phyloP scores from a whole-genome alignment of 768 basidiomycete genomes.

The Mycena epipterygia region DNA sequence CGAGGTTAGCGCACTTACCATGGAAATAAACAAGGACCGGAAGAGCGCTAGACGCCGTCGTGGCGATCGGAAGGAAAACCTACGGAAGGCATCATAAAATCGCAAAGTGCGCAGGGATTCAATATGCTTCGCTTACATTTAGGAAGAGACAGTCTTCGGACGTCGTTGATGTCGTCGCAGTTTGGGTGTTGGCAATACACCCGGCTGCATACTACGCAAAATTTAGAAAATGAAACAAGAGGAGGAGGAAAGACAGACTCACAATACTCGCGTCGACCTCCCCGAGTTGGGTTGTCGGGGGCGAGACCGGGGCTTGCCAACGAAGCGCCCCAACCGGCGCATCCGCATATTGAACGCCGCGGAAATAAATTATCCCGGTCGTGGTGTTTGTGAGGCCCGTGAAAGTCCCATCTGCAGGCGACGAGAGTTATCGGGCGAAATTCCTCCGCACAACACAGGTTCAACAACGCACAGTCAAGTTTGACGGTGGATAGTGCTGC shows the following conservation, averaged over 20 bases:
- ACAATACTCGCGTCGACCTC: slow-evolving; percentile 52
- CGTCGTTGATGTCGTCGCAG: slow-evolving; percentile 41
- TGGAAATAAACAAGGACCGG: slow-evolving; percentile 59
- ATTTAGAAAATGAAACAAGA: too few species aligned
- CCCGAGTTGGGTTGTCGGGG: slow-evolving; percentile 52
- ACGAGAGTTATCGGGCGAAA: too few species aligned
- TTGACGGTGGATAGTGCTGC: slow-evolving; percentile 29
- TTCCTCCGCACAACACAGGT: not conserved
- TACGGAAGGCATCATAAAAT: not conserved
- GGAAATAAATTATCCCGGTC: slow-evolving; percentile 51
- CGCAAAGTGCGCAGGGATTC: not conserved
- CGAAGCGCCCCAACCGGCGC: slow-evolving; percentile 57
- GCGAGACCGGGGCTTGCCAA: slow-evolving; percentile 55
- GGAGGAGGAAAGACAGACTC: not conserved
- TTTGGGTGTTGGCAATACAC: slow-evolving; percentile 52
- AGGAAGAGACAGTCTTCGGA: slow-evolving; percentile 61
- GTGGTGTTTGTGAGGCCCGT: slow-evolving; percentile 46
- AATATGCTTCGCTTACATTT: slow-evolving; percentile 46
- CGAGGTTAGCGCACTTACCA: slow-evolving; percentile 42
- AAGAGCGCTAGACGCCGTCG: slow-evolving; percentile 22
- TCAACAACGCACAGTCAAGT: slow-evolving; percentile 35
- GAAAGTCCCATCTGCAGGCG: slow-evolving; percentile 49
- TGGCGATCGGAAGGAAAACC: slow-evolving; percentile 34
- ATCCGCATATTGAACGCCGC: slow-evolving; percentile 60
- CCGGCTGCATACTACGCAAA: slow-evolving; percentile 47